A percentile compares a stretch with the other conserved stretches of the same genome.
Conservation (phyloP, 2,329 filamentous ascomycete species). For the Calonectria pteridis region DNA sequence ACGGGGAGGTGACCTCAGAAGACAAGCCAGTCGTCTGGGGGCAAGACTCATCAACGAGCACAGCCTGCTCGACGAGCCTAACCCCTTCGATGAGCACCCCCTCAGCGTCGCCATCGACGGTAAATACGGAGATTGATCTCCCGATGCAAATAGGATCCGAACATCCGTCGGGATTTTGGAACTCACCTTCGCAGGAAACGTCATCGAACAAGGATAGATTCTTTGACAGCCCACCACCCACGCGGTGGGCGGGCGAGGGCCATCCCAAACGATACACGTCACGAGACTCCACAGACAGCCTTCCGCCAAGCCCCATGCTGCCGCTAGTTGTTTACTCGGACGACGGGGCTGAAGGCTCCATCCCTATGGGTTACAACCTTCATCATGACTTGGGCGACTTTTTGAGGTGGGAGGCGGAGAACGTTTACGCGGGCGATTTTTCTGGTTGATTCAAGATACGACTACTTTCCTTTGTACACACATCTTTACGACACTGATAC, state of each 20-base stretch:
- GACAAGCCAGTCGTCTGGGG: constrained; percentile 32
- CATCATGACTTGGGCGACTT: constrained; percentile 71
- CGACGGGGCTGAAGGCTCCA: constrained; percentile 44
- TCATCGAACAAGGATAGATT: constrained; percentile 49
- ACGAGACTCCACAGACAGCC: constrained; percentile 50
- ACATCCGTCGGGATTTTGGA: constrained; percentile 50
- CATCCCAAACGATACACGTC: constrained; percentile 48
- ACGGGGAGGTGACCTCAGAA: constrained; percentile 54
- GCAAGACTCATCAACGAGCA: constrained; percentile 41
- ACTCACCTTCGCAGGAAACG: constrained; percentile 39
- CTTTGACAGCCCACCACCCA: constrained; percentile 46
- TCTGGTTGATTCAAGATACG: constrained; percentile 32
- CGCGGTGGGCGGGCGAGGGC: constrained; percentile 53
- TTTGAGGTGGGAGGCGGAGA: constrained; percentile 67
- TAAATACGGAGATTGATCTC: constrained; percentile 51
- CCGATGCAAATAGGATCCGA: constrained; percentile 54
- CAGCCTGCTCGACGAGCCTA: constrained; percentile 43
- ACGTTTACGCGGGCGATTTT: constrained; percentile 55
- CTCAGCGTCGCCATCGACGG: constrained; percentile 45
- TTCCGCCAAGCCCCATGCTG: constrained; percentile 65
- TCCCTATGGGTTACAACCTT: constrained; percentile 73
- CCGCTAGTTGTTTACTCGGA: constrained; percentile 58
- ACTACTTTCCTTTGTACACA: neutral
- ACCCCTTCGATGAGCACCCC: constrained; percentile 28
- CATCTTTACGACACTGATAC: neutral